phyloP scores from a whole-genome alignment of 164 flowering plant genomes.

The Liriodendron chinense region DNA sequence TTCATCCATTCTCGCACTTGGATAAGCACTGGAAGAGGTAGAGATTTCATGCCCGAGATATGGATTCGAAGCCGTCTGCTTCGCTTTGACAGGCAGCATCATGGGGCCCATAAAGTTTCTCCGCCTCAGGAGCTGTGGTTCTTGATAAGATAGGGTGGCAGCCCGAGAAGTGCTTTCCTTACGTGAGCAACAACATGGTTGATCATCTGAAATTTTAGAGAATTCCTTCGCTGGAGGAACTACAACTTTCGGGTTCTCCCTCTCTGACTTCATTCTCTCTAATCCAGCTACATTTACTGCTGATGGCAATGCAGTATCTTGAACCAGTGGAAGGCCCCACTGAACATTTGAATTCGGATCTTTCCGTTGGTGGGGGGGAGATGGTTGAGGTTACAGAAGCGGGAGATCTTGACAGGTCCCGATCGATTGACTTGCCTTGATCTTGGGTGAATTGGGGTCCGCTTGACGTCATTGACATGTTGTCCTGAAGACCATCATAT shows the following conservation, averaged over 20 bases:
- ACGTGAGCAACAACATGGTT: conserved; percentile 57
- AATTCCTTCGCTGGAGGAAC: conserved; percentile 28
- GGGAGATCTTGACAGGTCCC: conserved; percentile 57
- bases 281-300: neutral
- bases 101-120: neutral
- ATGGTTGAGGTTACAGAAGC: conserved; percentile 52
- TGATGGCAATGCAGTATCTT: conserved; percentile 23
- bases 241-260: conserved; percentile 17
- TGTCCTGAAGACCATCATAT: conserved; percentile 59
- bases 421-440: conserved; percentile 34
- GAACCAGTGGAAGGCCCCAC: conserved; percentile 16
- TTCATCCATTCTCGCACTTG: conserved; percentile 26
- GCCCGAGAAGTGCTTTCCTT: conserved; percentile 41
- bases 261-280: conserved; percentile 23
- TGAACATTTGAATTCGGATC: conserved; percentile 24
- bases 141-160: conserved; percentile 31
- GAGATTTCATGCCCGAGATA: conserved; percentile 25
- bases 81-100: conserved; percentile 16
- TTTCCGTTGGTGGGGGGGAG: conserved; percentile 36
- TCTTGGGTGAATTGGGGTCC: conserved; percentile 48
- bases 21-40: conserved; percentile 16
- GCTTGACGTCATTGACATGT: conserved; percentile 53
- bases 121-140: conserved; percentile 17
- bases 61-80: conserved; percentile 26
- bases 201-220: conserved; percentile 29